Evolutionary conservation across 768 basidiomycete species (phyloP).

Genomic region (Pulveroboletus sp.): DNA sequence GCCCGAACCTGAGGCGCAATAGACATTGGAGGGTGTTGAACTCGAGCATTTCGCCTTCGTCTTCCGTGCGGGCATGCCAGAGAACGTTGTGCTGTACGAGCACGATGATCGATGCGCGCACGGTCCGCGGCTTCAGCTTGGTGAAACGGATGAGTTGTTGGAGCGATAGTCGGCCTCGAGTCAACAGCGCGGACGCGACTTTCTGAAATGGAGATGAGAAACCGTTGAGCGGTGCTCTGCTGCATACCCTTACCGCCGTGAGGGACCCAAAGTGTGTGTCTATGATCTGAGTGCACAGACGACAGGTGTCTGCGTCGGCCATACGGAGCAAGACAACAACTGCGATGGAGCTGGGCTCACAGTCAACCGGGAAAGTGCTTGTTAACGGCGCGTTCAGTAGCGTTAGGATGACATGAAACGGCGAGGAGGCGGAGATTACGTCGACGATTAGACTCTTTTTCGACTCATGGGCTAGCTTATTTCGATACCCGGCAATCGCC

Average conservation of each 20-base stretch:
- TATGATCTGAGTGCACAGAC: constrained; percentile 60
- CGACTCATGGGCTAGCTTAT: too few relatives aligned
- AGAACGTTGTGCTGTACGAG: constrained; percentile 90
- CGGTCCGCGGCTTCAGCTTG: constrained; percentile 58
- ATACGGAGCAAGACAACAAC: constrained; percentile 33
- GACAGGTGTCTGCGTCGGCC: constrained; percentile 61
- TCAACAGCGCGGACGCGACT: constrained; percentile 70
- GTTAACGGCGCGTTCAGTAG: not conserved
- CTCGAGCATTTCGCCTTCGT: constrained; percentile 75
- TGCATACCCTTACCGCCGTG: constrained; percentile 48
- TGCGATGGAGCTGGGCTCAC: not conserved
- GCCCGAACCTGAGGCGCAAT: constrained; percentile 76
- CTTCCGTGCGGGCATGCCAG: constrained; percentile 74
- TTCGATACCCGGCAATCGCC: constrained; percentile 6
- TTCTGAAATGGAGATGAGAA: constrained; percentile 42
- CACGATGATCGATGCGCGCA: constrained; percentile 67
- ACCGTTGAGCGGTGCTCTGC: not conserved
- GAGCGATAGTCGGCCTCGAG: constrained; percentile 76
- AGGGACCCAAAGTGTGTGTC: constrained; percentile 63
- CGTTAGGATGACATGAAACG: constrained; percentile 14
- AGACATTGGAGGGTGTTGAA: constrained; percentile 83
- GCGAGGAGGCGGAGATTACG: not conserved
- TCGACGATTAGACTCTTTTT: not conserved
- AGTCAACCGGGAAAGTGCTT: not conserved
- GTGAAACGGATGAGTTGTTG: constrained; percentile 67